Evolutionary conservation across 2,329 filamentous ascomycete genomes (phyloP).

Genomic region (Pseudogymnoascus sp.): DNA sequence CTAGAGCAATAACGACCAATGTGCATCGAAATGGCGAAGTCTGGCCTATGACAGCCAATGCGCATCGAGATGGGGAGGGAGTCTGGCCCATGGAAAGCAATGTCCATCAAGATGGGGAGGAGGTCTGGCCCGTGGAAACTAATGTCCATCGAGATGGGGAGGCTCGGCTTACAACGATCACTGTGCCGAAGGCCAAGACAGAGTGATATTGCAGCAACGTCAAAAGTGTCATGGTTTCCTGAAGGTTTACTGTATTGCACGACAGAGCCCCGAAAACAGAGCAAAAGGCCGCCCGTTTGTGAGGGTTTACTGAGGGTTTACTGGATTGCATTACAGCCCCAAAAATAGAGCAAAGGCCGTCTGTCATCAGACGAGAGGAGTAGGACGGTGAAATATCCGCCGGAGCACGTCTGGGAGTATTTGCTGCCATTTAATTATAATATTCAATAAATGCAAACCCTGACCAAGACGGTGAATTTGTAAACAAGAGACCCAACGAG

Average conservation of each 20-base stretch:
- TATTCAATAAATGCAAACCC: neutral
- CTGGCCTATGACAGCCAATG: neutral
- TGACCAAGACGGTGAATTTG: neutral
- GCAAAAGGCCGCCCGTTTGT: neutral
- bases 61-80: neutral
- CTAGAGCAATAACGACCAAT: neutral
- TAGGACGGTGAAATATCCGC: neutral
- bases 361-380: neutral
- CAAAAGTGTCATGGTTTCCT: neutral
- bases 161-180: neutral
- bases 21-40: neutral
- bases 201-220: neutral
- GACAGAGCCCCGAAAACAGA: neutral
- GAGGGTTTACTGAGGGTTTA: neutral
- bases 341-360: neutral
- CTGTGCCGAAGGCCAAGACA: neutral
- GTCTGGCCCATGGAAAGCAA: no score
- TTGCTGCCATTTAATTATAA: neutral
- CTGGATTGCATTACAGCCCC: neutral
- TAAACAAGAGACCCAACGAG: neutral
- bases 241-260: no score
- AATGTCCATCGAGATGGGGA: neutral
- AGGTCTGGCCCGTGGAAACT: no score
- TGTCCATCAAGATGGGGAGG: neutral
- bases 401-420: neutral